phyloP scores from a whole-genome alignment of 805 yeast species.

The Monosporozyma aquatica region DNA sequence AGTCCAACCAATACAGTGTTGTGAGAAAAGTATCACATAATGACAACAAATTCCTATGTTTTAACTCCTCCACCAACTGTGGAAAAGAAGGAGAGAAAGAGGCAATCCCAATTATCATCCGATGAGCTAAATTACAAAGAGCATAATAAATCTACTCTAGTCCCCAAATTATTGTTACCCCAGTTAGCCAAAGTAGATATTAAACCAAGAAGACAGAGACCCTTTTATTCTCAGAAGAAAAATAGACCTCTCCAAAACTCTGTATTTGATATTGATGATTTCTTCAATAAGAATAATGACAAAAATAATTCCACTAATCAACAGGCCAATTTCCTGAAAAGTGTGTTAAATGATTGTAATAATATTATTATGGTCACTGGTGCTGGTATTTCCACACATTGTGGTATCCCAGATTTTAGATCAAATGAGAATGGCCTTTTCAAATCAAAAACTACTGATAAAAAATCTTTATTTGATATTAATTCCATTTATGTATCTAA shows the following conservation, averaged over 20 bases:
- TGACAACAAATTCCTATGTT: background rate
- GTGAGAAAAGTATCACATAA: no score
- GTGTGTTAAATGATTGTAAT: conserved; percentile 46
- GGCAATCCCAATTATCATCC: background rate
- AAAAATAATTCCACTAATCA: no score
- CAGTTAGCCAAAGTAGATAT: conserved; percentile 10
- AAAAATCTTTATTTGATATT: conserved; percentile 66
- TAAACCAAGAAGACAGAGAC: background rate
- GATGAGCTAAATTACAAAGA: background rate
- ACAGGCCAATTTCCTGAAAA: conserved; percentile 35
- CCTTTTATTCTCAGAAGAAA: conserved; percentile 7
- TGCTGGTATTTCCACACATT: conserved; percentile 84
- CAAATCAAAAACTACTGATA: conserved; percentile 36
- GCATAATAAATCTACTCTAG: background rate
- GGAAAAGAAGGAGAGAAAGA: background rate
- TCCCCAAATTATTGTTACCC: conserved; percentile 18
- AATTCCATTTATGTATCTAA: conserved; percentile 63
- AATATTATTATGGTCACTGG: conserved; percentile 65
- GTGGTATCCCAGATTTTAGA: conserved; percentile 86
- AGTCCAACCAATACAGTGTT: no score
- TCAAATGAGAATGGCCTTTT: conserved; percentile 71
- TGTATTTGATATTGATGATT: conserved; percentile 31
- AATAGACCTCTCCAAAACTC: conserved; percentile 42
- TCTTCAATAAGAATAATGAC: conserved; percentile 3
- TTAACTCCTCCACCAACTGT: conserved; percentile 17